Evolutionary conservation across 1,284 basidiomycete genomes (phyloP), one percentile per base, ranked within the genome.

Genomic region (Rhodotorula mucilaginosa): DNA sequence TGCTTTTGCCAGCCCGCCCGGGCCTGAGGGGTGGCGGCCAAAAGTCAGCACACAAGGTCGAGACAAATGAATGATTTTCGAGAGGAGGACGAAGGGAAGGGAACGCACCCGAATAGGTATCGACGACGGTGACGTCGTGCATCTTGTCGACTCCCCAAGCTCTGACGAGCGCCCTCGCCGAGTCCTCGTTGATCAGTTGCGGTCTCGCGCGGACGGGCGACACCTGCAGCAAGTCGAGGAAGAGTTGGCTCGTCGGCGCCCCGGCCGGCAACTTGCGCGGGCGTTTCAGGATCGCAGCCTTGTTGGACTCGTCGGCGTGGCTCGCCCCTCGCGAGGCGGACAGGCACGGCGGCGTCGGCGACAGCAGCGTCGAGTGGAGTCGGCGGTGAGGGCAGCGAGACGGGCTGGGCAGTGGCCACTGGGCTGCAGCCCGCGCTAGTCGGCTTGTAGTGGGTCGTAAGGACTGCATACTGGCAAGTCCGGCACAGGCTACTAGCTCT

Each of bases 81-180:
- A 0, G 5, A n/a, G 8, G 13, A 10, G 26, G 5, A 44, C 31
- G 31, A 10, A 1, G 19, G 4, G 26, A 7, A 1, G 2, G 15
- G 18, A 19, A 26, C 73, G 51, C 39, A 69, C 74, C 74, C 2
- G 71, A 64, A 51, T 69, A 76, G 15, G 67, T 18, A 16, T 76
- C 75, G 15, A 76, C 58, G 12, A 76, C 67, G 2, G 67, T 68
- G 8, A 64, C 71, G 39, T 71, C 70, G 13, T 71, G 65, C 75
- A 76, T 73, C 58, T 59, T 62, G 61, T 75, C 73, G 26, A 76
- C 46, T 3, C 71, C 75, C 75, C 75, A 76, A 5, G 61, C 69
- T 46, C 66, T 64, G 15, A 76, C 73, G 10, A 74, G 23, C 18
- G 71, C 73, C 46, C 68, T 56, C 49, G 71, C 71, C 56, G 65